A percentile compares a stretch with the other conserved stretches of the same genome.
These are phyloP conservation scores for Termitomyces sp. DNA, from an alignment of 768 basidiomycete species.

Conservation along the genomic window DNA sequence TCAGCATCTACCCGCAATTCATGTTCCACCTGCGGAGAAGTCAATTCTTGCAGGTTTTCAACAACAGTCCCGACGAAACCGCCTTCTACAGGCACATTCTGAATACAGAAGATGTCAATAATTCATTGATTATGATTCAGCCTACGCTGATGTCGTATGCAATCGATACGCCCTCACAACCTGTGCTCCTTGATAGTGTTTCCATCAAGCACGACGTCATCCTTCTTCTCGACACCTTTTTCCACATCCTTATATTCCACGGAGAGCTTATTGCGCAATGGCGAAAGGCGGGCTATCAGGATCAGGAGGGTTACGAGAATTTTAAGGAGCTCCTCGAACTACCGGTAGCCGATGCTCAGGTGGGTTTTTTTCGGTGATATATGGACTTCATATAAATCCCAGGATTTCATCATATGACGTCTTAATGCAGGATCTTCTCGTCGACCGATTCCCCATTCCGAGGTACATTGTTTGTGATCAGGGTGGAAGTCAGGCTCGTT, in stretches of 20 bases:
- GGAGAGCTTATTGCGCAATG: conserved; percentile 96
- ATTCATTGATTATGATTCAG: conserved; percentile 99
- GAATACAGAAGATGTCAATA: conserved; percentile 98
- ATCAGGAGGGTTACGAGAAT: conserved; percentile 98
- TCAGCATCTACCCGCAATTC: conserved; percentile 99
- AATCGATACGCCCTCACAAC: conserved; percentile 86
- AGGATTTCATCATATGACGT: neutral
- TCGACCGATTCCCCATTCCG: conserved; percentile 94
- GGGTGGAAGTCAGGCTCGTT: conserved; percentile 96
- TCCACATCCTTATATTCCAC: conserved; percentile 99
- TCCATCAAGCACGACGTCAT: conserved; percentile 98
- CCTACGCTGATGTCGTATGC: conserved; percentile 99
- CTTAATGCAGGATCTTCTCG: conserved; percentile 71
- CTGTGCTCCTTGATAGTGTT: conserved; percentile 93
- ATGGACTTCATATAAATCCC: neutral
- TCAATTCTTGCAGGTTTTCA: conserved; percentile 99
- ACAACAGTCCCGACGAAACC: conserved; percentile 99
- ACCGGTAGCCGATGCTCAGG: conserved; percentile 87
- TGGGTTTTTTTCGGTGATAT: conserved; percentile 21
- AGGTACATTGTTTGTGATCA: conserved; percentile 98
- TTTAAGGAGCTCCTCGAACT: conserved; percentile 89
- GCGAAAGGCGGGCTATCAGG: conserved; percentile 97
- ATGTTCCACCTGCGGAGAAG: conserved; percentile 98
- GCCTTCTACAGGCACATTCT: conserved; percentile 98
- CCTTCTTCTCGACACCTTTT: conserved; percentile 96